phyloP scores from a whole-genome alignment of 1,139 yeast species.

The Yamadazyma siamensis region DNA sequence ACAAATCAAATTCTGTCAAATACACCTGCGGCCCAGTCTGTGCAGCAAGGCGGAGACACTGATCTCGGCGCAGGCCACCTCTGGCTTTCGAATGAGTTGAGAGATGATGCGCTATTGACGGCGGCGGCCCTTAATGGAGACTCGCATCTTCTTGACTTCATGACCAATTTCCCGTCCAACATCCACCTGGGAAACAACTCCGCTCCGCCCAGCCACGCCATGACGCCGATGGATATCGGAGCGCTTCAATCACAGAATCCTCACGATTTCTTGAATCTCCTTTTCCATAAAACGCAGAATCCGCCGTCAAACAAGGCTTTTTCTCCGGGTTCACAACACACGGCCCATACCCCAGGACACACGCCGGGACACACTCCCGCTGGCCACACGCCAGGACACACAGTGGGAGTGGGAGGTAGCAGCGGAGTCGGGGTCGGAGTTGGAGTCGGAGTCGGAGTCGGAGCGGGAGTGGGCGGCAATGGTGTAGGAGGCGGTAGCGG shows the following conservation, averaged over 20 bases:
- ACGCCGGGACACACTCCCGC: slow-evolving; percentile 7
- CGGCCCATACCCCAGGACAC: no score
- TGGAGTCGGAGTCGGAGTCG: no score
- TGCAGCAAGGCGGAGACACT: slow-evolving; percentile 21
- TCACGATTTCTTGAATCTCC: slow-evolving; percentile 43
- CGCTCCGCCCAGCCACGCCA: slow-evolving; percentile 1
- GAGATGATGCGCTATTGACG: slow-evolving; percentile 69
- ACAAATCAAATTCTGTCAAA: no score
- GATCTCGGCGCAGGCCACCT: slow-evolving; percentile 22
- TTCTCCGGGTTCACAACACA: no score
- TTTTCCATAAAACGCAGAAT: slow-evolving; percentile 44
- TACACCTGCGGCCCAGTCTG: neutral
- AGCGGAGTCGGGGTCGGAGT: no score
- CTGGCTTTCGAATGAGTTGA: slow-evolving; percentile 68
- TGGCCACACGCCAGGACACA: slow-evolving; percentile 4
- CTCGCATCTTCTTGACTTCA: slow-evolving; percentile 53
- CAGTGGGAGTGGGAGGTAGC: no score
- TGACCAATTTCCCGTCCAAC: slow-evolving; percentile 21
- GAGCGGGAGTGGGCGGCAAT: no score
- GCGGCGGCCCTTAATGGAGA: slow-evolving; percentile 72
- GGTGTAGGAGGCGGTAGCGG: slow-evolving; percentile 10
- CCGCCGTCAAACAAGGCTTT: slow-evolving; percentile 4
- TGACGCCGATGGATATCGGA: slow-evolving; percentile 2
- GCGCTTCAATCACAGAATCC: slow-evolving; percentile 16
- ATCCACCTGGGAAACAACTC: slow-evolving; percentile 11